A percentile compares a stretch with the other conserved stretches of the same genome.
phyloP scores from a whole-genome alignment of 345 rosid species.

The Rubroshorea leprosula region DNA sequence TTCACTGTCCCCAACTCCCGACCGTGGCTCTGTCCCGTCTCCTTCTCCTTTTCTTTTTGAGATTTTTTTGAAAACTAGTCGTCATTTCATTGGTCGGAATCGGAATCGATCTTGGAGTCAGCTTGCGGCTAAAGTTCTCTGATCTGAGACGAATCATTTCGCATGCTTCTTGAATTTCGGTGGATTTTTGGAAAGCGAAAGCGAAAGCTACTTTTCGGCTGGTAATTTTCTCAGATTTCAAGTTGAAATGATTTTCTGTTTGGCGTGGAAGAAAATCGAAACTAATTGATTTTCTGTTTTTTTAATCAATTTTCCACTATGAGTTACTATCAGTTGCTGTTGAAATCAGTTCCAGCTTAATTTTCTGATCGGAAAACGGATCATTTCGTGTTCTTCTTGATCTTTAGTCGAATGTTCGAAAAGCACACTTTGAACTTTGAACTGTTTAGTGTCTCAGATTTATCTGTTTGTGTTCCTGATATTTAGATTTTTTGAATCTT shows the following conservation, averaged over 20 bases:
- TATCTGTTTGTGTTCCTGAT: not conserved
- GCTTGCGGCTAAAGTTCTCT: not conserved
- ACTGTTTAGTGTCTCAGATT: not conserved
- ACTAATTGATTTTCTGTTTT: constrained; percentile 2
- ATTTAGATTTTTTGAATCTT: too few relatives aligned
- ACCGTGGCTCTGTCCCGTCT: not conserved
- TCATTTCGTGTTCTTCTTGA: not conserved
- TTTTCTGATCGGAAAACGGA: not conserved
- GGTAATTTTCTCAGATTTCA: not conserved
- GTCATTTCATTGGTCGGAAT: not conserved
- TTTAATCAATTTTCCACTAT: not conserved
- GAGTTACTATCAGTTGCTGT: too few relatives aligned
- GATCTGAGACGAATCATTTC: not conserved
- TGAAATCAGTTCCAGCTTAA: not conserved
- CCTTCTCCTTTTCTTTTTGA: too few relatives aligned
- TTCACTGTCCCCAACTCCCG: not conserved
- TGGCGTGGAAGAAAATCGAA: not conserved
- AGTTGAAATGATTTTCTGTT: constrained; percentile 5
- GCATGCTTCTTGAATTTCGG: not conserved
- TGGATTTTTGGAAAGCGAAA: not conserved
- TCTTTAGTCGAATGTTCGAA: not conserved
- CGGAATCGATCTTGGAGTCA: too few relatives aligned
- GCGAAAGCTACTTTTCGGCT: not conserved
- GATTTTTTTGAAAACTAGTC: too few relatives aligned
- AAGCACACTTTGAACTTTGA: not conserved